Evolutionary conservation across 2,329 filamentous ascomycete genomes (phyloP).

Genomic region (Fusarium sp.): DNA sequence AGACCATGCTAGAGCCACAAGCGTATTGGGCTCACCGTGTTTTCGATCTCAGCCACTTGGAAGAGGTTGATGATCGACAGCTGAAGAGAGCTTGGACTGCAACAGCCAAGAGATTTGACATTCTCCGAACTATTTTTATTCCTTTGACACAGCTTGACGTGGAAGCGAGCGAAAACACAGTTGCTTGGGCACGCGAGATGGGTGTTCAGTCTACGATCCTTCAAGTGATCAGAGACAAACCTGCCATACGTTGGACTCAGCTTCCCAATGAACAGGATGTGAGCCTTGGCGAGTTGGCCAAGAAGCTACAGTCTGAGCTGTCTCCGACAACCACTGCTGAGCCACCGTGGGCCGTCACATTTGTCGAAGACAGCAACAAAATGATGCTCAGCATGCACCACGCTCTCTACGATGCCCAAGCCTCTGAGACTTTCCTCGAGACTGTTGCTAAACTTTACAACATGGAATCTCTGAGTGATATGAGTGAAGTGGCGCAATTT

Average conservation of each 20-base stretch:
- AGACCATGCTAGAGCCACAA: slow-evolving; percentile 28
- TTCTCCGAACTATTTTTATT: slow-evolving; percentile 19
- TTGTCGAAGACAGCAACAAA: not conserved
- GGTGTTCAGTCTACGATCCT: slow-evolving; percentile 9
- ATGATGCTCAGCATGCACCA: slow-evolving; percentile 37
- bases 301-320: slow-evolving; percentile 6
- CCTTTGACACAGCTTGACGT: slow-evolving; percentile 14
- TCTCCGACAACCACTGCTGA: slow-evolving; percentile 1
- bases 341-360: slow-evolving; percentile 21
- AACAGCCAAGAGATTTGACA: slow-evolving; percentile 17
- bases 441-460: slow-evolving; percentile 17
- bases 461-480: not conserved
- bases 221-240: slow-evolving; percentile 6
- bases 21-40: slow-evolving; percentile 34
- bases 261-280: not conserved
- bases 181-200: slow-evolving; percentile 14
- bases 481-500: not conserved
- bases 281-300: not conserved
- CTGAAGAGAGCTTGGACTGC: slow-evolving; percentile 24
- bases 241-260: slow-evolving; percentile 5
- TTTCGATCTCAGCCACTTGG: slow-evolving; percentile 18
- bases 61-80: slow-evolving; percentile 2
- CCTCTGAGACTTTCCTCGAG: slow-evolving; percentile 6
- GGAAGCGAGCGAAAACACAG: not conserved
- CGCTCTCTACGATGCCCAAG: slow-evolving; percentile 12